Evolutionary conservation across 164 flowering plant genomes (phyloP).

Genomic region (Vitis labrusca): DNA sequence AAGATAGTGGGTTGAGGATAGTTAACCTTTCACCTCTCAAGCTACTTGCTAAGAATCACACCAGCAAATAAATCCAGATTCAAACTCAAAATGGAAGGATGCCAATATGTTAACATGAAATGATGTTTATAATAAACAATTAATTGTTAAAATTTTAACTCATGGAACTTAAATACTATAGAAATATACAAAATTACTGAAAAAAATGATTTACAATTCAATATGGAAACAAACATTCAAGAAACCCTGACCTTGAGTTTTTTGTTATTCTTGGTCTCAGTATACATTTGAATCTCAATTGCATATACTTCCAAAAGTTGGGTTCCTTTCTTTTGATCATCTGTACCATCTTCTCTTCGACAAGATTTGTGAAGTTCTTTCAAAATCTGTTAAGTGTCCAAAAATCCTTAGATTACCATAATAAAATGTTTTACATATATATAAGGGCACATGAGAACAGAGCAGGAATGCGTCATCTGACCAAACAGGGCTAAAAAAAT

Average conservation of each 20-base stretch:
- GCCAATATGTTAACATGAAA: not conserved
- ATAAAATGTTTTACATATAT: not conserved
- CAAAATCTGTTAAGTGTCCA: slow-evolving; percentile 53
- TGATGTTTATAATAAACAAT: not conserved
- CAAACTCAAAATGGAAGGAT: not conserved
- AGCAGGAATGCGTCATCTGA: not conserved
- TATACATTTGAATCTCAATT: slow-evolving; percentile 98
- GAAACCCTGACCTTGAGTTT: slow-evolving; percentile 76
- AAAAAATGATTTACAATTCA: not conserved
- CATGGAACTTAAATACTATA: not conserved
- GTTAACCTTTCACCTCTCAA: not conserved
- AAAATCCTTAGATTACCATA: not conserved
- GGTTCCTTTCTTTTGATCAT: slow-evolving; percentile 99
- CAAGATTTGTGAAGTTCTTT: slow-evolving; percentile 98
- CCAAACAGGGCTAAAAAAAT: slow-evolving; percentile 5
- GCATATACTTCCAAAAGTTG: slow-evolving; percentile 98
- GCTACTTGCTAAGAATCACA: not conserved
- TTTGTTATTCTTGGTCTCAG: slow-evolving; percentile 97
- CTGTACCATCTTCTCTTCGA: slow-evolving; percentile 96
- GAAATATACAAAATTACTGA: not conserved
- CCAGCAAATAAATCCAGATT: not conserved
- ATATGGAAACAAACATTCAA: not conserved
- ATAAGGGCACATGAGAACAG: not conserved
- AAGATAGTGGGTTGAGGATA: not conserved
- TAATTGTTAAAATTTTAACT: not conserved